Evolutionary conservation across 1,284 basidiomycete genomes (phyloP), one percentile per base, ranked within the genome.

Genomic region (Porodaedalea pini): DNA sequence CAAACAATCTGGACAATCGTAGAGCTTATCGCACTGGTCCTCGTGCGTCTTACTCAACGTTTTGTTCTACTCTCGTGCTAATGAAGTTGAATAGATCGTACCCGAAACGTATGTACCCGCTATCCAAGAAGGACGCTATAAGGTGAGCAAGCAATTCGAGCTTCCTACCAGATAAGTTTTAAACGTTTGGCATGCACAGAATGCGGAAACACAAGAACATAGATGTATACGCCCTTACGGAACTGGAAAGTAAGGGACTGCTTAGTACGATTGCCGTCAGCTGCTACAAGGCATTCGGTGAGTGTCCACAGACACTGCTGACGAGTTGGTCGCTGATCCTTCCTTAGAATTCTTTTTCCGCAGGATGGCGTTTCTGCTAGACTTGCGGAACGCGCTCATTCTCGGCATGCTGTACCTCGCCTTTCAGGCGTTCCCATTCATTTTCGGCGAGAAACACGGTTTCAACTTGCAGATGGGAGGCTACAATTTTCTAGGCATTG

Each of bases 91-190:
- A 4, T 53, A 81, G 78, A 64, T 81, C 52, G 81, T 91, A 0
- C 88, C 89, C 0, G 92, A 94, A 71, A 93, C 91, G 0, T 92
- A 83, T 66, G 70, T 70, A 1, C 88, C 90, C 0, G 75, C 85
- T 4, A 70, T 94, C 2, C 69, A 79, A 82, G 71, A 65, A 65
- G 63, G 78, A 90, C 73, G 77, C 90, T 66, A 41, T 62, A 66
- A 59, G 62, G 70, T 70, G 56, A 19, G 64, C 63, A 15, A 40
- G 17, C 4, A 1, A 13, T n/a, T 27, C 39, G 6, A 52, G 6
- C 4, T 25, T 40, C 40, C 27, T 44, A 21, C 15, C 27, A 29
- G 19, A 53, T 17, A 10, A 17, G 6, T 13, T 17, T 13, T 13
- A 21, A 21, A 32, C 23, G 10, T 23, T 32, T 11, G 29, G 17